Percentiles rank a stretch among this genome's conserved stretches.
Conservation (phyloP, 176 grass and related monocot species). For the Pharus latifolius region DNA sequence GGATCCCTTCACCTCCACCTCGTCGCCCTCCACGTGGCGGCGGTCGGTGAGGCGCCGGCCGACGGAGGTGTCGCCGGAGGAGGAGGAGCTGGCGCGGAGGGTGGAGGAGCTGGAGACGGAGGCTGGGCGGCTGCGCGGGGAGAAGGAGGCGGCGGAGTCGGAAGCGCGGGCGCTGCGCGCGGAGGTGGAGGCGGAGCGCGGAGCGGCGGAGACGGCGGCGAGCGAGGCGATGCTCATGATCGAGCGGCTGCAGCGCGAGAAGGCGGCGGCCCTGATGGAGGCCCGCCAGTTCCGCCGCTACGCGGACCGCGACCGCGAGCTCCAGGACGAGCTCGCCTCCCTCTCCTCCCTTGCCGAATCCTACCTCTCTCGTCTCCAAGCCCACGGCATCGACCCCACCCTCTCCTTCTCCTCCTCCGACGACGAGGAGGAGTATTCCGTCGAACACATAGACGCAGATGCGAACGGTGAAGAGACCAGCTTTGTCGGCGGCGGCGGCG, state of each 20-base stretch:
- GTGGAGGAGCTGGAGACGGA: not conserved
- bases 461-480: not conserved
- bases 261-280: conserved; percentile 43
- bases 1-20: not conserved
- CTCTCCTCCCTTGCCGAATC: not conserved
- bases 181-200: conserved; percentile 48
- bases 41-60: not conserved
- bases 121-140: not conserved
- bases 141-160: conserved; percentile 24
- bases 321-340: conserved; percentile 19
- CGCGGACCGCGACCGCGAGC: conserved; percentile 9
- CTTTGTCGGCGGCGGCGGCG: not conserved
- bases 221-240: conserved; percentile 61
- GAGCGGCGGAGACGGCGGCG: conserved; percentile 16
- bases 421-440: not conserved
- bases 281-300: conserved; percentile 37
- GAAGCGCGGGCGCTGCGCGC: not conserved
- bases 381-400: conserved; percentile 15
- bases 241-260: conserved; percentile 46
- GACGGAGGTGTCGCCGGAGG: not conserved
- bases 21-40: not conserved
- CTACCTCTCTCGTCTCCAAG: conserved; percentile 31
- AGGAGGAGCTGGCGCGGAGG: not conserved
- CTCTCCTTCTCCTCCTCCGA: not conserved
- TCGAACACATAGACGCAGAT: not conserved